phyloP scores from a whole-genome alignment of 805 yeast species.

The Sungouiella thailandica region DNA sequence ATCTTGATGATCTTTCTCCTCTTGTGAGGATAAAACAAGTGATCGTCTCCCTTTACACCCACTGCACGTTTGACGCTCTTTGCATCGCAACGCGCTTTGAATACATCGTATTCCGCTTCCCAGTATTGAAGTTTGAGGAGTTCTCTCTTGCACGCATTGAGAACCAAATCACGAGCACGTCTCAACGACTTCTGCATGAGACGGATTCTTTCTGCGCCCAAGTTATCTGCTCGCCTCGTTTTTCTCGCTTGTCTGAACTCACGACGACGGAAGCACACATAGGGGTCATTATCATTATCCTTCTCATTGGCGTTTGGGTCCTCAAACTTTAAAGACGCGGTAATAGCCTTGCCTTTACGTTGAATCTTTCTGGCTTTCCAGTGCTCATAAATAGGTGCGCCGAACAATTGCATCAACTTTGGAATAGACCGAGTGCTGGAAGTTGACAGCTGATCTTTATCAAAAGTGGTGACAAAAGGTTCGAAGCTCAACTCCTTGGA shows the following conservation, averaged over 20 bases:
- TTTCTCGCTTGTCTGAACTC: conserved; percentile 94
- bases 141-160: conserved; percentile 73
- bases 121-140: conserved; percentile 54
- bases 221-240: conserved; percentile 89
- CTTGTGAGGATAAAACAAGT: conserved; percentile 73
- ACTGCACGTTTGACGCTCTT: conserved; percentile 71
- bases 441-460: conserved; percentile 28
- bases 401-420: conserved; percentile 52
- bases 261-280: conserved; percentile 91
- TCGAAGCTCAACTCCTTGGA: conserved; percentile 51
- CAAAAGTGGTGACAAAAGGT: conserved; percentile 58
- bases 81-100: conserved; percentile 66
- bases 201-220: conserved; percentile 80
- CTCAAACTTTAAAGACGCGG: conserved; percentile 78
- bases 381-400: conserved; percentile 66
- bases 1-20: conserved; percentile 46
- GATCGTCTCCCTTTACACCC: conserved; percentile 79
- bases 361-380: conserved; percentile 74
- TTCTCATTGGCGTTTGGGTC: conserved; percentile 70
- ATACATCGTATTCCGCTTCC: conserved; percentile 60
- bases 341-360: conserved; percentile 63
- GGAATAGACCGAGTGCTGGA: conserved; percentile 40
- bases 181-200: conserved; percentile 70
- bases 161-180: conserved; percentile 64
- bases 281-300: conserved; percentile 86